Conservation (phyloP, 176 grass and related monocot species). For the Melocanna baccifera region DNA sequence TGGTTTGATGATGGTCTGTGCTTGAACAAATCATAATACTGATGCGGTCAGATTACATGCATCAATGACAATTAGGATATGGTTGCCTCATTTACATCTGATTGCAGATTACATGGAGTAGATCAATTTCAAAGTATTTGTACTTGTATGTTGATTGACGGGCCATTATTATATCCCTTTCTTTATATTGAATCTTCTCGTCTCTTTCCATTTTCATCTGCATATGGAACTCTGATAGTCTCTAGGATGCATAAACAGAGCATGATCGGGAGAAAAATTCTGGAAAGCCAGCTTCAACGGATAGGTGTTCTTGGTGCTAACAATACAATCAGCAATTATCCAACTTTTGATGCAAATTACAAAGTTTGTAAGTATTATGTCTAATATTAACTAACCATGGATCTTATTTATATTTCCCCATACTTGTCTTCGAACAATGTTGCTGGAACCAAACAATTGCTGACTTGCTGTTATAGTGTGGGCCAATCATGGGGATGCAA, state of each 20-base stretch:
- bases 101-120: neutral
- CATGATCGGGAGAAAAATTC: slow-evolving; percentile 85
- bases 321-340: slow-evolving; percentile 46
- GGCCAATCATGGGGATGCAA: slow-evolving; percentile 96
- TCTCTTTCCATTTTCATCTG: neutral
- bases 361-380: slow-evolving; percentile 74
- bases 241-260: slow-evolving; percentile 44
- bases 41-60: neutral
- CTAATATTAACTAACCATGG: neutral
- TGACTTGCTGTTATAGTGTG: slow-evolving; percentile 55
- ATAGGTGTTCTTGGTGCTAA: slow-evolving; percentile 60
- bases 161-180: neutral
- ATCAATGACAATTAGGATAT: neutral
- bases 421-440: slow-evolving; percentile 14
- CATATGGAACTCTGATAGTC: slow-evolving; percentile 18
- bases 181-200: neutral
- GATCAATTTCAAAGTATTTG: neutral
- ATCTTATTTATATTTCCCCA: slow-evolving; percentile 1
- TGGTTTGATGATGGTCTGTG: neutral
- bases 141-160: neutral
- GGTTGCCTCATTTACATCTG: neutral
- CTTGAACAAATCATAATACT: neutral
- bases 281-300: slow-evolving; percentile 67
- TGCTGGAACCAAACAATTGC: neutral
- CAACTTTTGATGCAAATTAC: slow-evolving; percentile 73